These are phyloP conservation scores for Nakazawaea wyomingensis DNA, from an alignment of 805 yeast species.

Conservation along the genomic window DNA sequence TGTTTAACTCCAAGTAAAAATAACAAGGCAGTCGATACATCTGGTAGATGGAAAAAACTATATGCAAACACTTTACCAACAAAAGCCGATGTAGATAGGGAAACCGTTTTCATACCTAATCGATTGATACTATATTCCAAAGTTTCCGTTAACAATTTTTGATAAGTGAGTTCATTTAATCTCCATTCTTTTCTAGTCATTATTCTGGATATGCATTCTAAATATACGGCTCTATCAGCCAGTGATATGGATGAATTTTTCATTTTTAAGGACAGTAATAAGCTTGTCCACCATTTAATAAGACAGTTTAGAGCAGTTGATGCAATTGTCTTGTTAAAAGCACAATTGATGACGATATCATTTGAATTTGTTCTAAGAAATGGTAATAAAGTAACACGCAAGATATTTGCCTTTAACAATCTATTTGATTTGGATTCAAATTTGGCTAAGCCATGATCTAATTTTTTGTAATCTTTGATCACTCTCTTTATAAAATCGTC, in stretches of 20 bases:
- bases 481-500: not conserved
- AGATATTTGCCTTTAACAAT: conserved; percentile 38
- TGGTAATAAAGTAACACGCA: conserved; percentile 42
- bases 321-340: conserved; percentile 12
- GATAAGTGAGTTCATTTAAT: conserved; percentile 24
- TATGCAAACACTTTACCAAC: conserved; percentile 69
- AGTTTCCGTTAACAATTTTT: conserved; percentile 41
- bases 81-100: conserved; percentile 58
- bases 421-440: conserved; percentile 36
- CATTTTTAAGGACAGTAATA: conserved; percentile 29
- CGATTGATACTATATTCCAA: conserved; percentile 45
- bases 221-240: conserved; percentile 45
- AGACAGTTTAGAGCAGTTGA: conserved; percentile 18
- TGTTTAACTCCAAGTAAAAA: conserved; percentile 55
- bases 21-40: conserved; percentile 50
- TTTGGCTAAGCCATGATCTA: conserved; percentile 39
- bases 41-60: conserved; percentile 48
- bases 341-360: conserved; percentile 14
- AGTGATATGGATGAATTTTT: conserved; percentile 20
- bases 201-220: conserved; percentile 50
- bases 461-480: conserved; percentile 25
- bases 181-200: conserved; percentile 44
- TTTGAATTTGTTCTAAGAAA: conserved; percentile 28
- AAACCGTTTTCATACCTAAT: conserved; percentile 43
- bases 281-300: conserved; percentile 51